Evolutionary conservation across 1,284 basidiomycete genomes (phyloP), one percentile per base, ranked within the genome.

Genomic region (Ceraceosorus guamensis): DNA sequence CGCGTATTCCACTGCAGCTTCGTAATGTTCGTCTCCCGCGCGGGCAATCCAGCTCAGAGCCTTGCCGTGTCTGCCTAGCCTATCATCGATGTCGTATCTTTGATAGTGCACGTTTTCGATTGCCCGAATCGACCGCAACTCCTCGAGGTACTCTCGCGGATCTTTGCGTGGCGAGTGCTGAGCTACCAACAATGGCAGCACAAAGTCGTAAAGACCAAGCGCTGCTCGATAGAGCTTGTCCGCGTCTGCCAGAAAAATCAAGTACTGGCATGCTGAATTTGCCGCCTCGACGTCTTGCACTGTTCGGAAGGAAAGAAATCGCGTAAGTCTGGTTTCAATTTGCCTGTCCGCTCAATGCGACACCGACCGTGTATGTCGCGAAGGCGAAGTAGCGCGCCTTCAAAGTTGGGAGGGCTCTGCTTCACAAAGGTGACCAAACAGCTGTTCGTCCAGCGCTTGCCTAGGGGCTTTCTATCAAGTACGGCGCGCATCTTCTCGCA

Each of bases 191-290:
- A 98, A 81, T 2, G 96, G 92, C 2, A 99, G 81, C 24, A 88
- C 85, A 78, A 98, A 96, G 77, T 99, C 91, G 77, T 99, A 99
- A 91, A 97, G 97, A 30, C 95, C 93, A 30, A 99, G 82, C 1
- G 95, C 95, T 5, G 88, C 88, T 73, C 97, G 86, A 78, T 92
- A 98, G 2, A 98, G 82, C 61, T 83, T 83, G 68, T 98, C 86
- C 0, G 91, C 90, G 71, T 97, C 91, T 14, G 91, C 90, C 34
- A 99, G 83, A 81, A 97, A 99, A 76, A 99, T 95, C 76, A 98
- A 87, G 72, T 98, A 99, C 76, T 93, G 96, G 70, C 97, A 88
- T 2, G 93, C 93, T 56, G 96, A 91, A 72, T 97, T 91, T 4
- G 95, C 89, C 0, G 90, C 78, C 41, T 84, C 81, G 0, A 86